Base-by-base conservation (phyloP, 345 rosid genomes). In the Capsella bursapastoris region DNA sequence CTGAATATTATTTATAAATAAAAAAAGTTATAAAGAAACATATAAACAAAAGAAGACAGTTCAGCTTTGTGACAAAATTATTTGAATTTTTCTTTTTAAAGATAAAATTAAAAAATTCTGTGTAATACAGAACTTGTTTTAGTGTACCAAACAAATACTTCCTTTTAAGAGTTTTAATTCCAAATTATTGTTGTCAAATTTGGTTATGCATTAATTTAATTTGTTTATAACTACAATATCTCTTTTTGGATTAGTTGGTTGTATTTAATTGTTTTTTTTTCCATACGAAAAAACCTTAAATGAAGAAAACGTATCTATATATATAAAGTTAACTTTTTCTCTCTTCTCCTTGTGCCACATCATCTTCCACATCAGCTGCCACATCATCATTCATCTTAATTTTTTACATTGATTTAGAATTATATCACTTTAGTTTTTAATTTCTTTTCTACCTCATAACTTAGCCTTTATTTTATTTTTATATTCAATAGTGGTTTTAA, bases 71-170 rank as follows among this genome's bases (percentile, higher is more conserved):
- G 44, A 62, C 52, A 29, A 71, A 35, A 62, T 25, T 62, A 43
- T 62, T 61, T 43, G 5, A 58, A 35, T 4, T 57, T 50, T 16
- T 15, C 2, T 2, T 22, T 22, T 22, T 1, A 22, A 22, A 2
- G 2, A 1, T 22, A 22, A 22, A 22, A 22, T 22, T 22, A 22
- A 22, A 22, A 22, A 22, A 22, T 1, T 22, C 3, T 44, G 2
- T 50, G 22, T 56, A 31, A 32, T 56, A 41, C 35, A 44, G 38
- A 49, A 37, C 9, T 59, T 15, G 37, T 37, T 27, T 62, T 50
- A 25, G 8, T 22, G 61, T 53, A 64, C n/a, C 69, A 52, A 72
- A 52, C 69, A 72, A 63, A 55, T 43, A 63, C 12, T 47, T 62
- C 6, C 68, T 52, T 72, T 72, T 13, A 13, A 29, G 28, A 62